Conservation (phyloP, 768 basidiomycete species). For the Mycena latifolia region DNA sequence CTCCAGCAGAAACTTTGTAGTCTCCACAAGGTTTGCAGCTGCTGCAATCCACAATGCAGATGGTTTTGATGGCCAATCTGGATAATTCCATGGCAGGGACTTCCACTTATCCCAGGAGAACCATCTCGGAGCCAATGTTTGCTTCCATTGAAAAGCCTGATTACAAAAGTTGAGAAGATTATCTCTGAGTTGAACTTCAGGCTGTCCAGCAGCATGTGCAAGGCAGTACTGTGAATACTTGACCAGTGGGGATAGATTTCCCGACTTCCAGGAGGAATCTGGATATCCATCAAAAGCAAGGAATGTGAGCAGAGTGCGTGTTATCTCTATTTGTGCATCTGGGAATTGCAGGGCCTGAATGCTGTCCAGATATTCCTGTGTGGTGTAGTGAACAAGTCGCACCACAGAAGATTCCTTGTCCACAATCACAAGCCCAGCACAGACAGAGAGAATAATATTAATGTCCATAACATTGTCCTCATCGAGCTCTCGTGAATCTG, state of each 20-base stretch:
- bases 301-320: constrained; percentile 1
- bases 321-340: constrained; percentile 1
- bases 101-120: neutral
- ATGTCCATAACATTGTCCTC: neutral
- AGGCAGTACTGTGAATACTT: too few species aligned
- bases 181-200: too few species aligned
- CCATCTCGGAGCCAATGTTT: neutral
- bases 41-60: constrained; percentile 2
- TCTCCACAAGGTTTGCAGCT: neutral
- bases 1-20: constrained; percentile 1
- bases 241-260: too few species aligned
- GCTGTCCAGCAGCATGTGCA: too few species aligned
- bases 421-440: neutral
- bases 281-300: constrained; percentile 1
- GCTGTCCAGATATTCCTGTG: too few species aligned
- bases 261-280: neutral
- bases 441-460: too few species aligned
- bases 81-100: neutral
- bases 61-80: neutral
- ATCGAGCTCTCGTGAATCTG: neutral
- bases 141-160: too few species aligned
- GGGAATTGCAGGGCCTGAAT: neutral
- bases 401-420: too few species aligned
- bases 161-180: neutral
- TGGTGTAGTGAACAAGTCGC: too few species aligned